These are phyloP conservation scores for Hypoxylon sp. DNA, from an alignment of 2,329 filamentous ascomycete genomes.

Conservation along the genomic window DNA sequence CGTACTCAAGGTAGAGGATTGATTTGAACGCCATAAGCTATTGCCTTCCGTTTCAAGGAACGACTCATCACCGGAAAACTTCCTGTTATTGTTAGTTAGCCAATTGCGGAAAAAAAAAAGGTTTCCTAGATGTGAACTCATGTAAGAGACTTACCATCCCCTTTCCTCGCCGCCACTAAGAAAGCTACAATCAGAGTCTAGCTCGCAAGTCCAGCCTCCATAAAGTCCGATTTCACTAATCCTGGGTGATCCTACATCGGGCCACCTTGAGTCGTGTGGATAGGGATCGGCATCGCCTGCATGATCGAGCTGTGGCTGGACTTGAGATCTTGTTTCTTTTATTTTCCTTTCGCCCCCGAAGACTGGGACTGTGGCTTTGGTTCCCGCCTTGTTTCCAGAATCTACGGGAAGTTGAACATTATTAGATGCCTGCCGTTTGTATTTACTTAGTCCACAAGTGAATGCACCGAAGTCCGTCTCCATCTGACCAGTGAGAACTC, in stretches of 20 bases:
- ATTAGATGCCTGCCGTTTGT: conserved; percentile 52
- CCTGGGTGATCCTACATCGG: conserved; percentile 55
- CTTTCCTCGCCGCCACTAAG: conserved; percentile 84
- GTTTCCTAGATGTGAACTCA: conserved; percentile 15
- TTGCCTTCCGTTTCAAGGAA: conserved; percentile 52
- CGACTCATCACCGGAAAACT: conserved; percentile 60
- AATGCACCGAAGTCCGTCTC: conserved; percentile 88
- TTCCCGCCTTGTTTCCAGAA: conserved; percentile 21
- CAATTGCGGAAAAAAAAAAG: conserved; percentile 9
- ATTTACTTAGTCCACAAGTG: conserved; percentile 85
- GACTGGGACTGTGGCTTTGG: conserved; percentile 15
- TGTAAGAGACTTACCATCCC: conserved; percentile 78
- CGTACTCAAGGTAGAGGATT: conserved; percentile 51
- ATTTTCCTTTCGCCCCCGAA: conserved; percentile 29
- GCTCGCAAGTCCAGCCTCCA: conserved; percentile 84
- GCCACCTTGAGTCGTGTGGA: conserved; percentile 53
- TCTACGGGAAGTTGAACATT: conserved; percentile 9
- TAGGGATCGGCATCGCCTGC: conserved; percentile 46
- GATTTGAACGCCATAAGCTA: conserved; percentile 45
- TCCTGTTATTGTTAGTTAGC: conserved; percentile 51
- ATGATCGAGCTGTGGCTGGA: conserved; percentile 36
- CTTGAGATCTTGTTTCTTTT: conserved; percentile 53
- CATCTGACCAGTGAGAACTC: conserved; percentile 82
- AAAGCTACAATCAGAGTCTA: conserved; percentile 89
- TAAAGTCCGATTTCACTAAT: conserved; percentile 72